These are phyloP conservation scores for Penicillium cosmopolitanum DNA, from an alignment of 495 filamentous ascomycete species.

Conservation along the genomic window DNA sequence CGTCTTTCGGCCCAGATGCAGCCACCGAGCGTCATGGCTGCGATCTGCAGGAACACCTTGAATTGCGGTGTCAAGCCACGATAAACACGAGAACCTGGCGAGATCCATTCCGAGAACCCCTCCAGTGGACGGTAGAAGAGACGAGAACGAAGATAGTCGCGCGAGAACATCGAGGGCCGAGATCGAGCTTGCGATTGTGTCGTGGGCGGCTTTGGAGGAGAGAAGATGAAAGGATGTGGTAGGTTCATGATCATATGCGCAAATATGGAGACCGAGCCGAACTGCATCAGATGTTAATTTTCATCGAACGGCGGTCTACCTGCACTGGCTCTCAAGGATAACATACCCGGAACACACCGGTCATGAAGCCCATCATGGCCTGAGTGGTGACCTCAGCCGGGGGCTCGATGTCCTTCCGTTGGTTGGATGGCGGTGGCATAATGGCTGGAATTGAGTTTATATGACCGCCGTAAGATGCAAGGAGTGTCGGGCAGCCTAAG, in stretches of 20 bases:
- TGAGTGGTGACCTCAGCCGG: conserved; percentile 46
- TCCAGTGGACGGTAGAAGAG: conserved; percentile 49
- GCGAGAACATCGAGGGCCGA: conserved; percentile 40
- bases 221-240: conserved; percentile 51
- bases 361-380: conserved; percentile 48
- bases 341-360: conserved; percentile 51
- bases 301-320: not conserved
- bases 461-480: conserved; percentile 5
- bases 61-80: conserved; percentile 84
- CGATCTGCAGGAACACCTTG: conserved; percentile 90
- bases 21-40: conserved; percentile 81
- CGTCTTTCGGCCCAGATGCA: conserved; percentile 82
- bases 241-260: conserved; percentile 53
- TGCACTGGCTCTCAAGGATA: not conserved
- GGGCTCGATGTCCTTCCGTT: conserved; percentile 43
- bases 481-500: conserved; percentile 3
- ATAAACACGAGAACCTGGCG: conserved; percentile 68
- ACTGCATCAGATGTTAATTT: conserved; percentile 30
- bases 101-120: conserved; percentile 50
- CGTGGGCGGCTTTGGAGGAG: conserved; percentile 24
- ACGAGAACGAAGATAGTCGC: conserved; percentile 39
- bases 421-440: conserved; percentile 47
- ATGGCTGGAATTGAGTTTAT: conserved; percentile 17
- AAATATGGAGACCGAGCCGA: conserved; percentile 51
- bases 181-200: conserved; percentile 25